Evolutionary conservation across 768 basidiomycete species (phyloP).

Genomic region (Macrocybe gigantea): DNA sequence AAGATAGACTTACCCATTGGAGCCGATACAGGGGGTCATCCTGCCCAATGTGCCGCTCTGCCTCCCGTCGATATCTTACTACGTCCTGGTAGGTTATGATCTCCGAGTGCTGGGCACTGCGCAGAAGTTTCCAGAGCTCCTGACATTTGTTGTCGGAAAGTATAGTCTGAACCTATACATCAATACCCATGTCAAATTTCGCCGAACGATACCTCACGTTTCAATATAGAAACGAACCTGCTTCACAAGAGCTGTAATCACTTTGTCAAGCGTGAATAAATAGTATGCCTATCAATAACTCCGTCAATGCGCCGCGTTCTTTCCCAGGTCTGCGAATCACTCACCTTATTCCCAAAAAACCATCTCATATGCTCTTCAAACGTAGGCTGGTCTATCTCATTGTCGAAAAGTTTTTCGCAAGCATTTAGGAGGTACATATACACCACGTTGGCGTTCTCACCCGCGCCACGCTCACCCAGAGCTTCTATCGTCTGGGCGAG

Average conservation of each 20-base stretch:
- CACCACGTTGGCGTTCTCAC: constrained; percentile 56
- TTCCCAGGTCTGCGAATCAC: constrained; percentile 9
- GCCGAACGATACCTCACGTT: not conserved
- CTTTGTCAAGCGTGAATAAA: constrained; percentile 90
- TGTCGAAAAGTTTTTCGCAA: constrained; percentile 91
- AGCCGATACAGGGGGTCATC: constrained; percentile 76
- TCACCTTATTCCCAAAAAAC: constrained; percentile 85
- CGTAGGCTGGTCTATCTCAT: constrained; percentile 83
- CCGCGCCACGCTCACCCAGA: constrained; percentile 42
- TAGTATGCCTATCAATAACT: constrained; percentile 69
- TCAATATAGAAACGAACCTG: constrained; percentile 52
- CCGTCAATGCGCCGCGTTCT: constrained; percentile 11
- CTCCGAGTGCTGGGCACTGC: constrained; percentile 52
- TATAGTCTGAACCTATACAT: constrained; percentile 75
- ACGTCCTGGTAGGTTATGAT: constrained; percentile 56
- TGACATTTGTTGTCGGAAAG: constrained; percentile 81
- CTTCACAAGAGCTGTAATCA: constrained; percentile 85
- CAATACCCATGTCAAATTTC: constrained; percentile 2
- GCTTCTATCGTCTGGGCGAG: constrained; percentile 64
- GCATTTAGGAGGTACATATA: constrained; percentile 87
- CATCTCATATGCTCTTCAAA: constrained; percentile 96
- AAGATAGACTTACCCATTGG: constrained; percentile 59
- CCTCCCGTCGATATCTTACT: constrained; percentile 74
- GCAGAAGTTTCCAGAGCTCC: constrained; percentile 75
- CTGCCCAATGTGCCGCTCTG: constrained; percentile 66